Evolutionary conservation across 768 basidiomycete genomes (phyloP), one percentile per base, ranked within the genome.

Genomic region (Coprinopsis cinerea): DNA sequence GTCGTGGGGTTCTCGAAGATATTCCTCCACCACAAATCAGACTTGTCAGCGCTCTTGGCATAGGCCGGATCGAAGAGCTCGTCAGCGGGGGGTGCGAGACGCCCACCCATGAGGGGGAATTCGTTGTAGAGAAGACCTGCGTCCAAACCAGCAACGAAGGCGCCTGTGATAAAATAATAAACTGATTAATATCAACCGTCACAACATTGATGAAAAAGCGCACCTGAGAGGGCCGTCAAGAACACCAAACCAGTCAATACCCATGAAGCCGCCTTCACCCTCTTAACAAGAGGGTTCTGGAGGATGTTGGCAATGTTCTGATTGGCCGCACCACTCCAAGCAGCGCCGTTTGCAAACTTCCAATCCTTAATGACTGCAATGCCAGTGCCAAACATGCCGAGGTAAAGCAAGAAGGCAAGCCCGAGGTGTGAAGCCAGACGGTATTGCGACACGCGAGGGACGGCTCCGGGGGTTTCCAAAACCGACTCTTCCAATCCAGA

Each of bases 41-140:
- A 81, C 54, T 78, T 72, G 62, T 89, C 85, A 0, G 69, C 57
- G 25, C 65, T 77, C 64, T 83, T 81, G 5, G 92, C 80, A 64
- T 96, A 98, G 5, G 73, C 70, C 1, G 76, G 61, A 23, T 88
- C 82, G 62, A 94, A 81, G 22, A 99, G 77, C 64, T 98, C 96
- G 30, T 84, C 78, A 5, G 71, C 53, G 0, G 93, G 92, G 2
- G 96, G 96, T 2, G 80, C 77, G 14, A 97, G 65, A 14, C 82
- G 77, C 5, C 88, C 93, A 30, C 92, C 95, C 95, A 99, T 99
- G 3, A 86, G 68, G 0, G 96, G 96, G 70, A 96, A 99, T 61
- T 98, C 95, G 62, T 99, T 99, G 69, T 98, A 98, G n/a, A 93
- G 64, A 47, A 99, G 68, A 13, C 96, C 96, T 1, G 96, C 96